Evolutionary conservation across 176 grass and related monocot genomes (phyloP).

Genomic region (Microstegium vimineum): DNA sequence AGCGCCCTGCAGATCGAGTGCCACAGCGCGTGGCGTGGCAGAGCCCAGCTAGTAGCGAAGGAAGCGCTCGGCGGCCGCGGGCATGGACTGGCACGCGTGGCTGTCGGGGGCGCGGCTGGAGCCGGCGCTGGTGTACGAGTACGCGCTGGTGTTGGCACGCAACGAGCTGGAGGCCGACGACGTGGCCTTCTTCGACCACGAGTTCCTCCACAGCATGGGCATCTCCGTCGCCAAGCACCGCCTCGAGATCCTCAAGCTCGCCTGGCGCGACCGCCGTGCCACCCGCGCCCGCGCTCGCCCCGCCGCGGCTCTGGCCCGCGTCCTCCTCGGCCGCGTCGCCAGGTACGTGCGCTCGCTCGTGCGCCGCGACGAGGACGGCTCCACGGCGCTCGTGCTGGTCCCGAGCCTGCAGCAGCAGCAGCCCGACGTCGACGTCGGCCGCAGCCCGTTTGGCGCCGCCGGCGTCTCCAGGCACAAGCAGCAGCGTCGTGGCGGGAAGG

Average conservation of each 20-base stretch:
- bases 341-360: conserved; percentile 46
- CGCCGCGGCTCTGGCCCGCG: background rate
- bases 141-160: conserved; percentile 49
- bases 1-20: background rate
- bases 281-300: background rate
- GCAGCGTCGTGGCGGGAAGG: conserved; percentile 19
- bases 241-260: conserved; percentile 86
- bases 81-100: conserved; percentile 70
- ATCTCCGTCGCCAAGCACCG: conserved; percentile 85
- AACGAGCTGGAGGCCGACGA: conserved; percentile 71
- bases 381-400: conserved; percentile 46
- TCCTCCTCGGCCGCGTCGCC: conserved; percentile 14
- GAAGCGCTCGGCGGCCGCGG: background rate
- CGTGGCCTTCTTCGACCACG: conserved; percentile 54
- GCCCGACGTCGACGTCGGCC: background rate
- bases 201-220: conserved; percentile 76
- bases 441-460: background rate
- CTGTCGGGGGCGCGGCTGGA: conserved; percentile 46
- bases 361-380: background rate
- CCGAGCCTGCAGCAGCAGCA: conserved; percentile 21
- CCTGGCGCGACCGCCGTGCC: conserved; percentile 31
- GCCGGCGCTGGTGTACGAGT: conserved; percentile 40
- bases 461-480: background rate
- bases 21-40: background rate
- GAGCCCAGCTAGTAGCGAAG: background rate